phyloP scores from a whole-genome alignment of 805 yeast genomes.

The Saccharomyces mikatae region DNA sequence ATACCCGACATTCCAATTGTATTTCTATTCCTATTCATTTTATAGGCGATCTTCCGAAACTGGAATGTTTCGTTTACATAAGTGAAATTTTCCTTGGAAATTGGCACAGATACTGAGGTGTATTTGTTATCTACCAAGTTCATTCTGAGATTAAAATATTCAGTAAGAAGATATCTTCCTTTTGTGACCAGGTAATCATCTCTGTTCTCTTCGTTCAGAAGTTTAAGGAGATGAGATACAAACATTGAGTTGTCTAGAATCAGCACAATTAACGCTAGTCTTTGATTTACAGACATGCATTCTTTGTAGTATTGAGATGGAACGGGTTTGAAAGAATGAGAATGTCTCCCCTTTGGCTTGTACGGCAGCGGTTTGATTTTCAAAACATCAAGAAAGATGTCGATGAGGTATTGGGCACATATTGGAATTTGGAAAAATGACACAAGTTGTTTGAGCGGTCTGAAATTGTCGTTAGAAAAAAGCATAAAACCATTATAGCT shows the following conservation, averaged over 20 bases:
- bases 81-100: neutral
- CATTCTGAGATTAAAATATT: conserved; percentile 47
- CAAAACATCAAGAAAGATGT: conserved; percentile 61
- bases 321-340: conserved; percentile 7
- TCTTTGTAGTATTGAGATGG: conserved; percentile 36
- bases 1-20: conserved; percentile 29
- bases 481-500: conserved; percentile 71
- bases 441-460: conserved; percentile 49
- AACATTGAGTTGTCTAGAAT: conserved; percentile 52
- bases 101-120: neutral
- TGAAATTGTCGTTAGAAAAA: conserved; percentile 48
- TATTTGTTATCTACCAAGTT: conserved; percentile 33
- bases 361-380: conserved; percentile 53
- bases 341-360: conserved; percentile 6
- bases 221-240: conserved; percentile 36
- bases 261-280: conserved; percentile 50
- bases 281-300: conserved; percentile 47
- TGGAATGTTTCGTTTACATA: conserved; percentile 31
- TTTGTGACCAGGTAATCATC: conserved; percentile 41
- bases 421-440: conserved; percentile 53
- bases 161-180: conserved; percentile 57
- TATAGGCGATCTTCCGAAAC: conserved; percentile 39
- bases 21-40: conserved; percentile 33
- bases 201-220: conserved; percentile 8
- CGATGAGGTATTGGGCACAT: conserved; percentile 57